A percentile compares a stretch with the other conserved stretches of the same genome.
phyloP scores from a whole-genome alignment of 306 rosid species.

The Cyclanthera cordifolia region DNA sequence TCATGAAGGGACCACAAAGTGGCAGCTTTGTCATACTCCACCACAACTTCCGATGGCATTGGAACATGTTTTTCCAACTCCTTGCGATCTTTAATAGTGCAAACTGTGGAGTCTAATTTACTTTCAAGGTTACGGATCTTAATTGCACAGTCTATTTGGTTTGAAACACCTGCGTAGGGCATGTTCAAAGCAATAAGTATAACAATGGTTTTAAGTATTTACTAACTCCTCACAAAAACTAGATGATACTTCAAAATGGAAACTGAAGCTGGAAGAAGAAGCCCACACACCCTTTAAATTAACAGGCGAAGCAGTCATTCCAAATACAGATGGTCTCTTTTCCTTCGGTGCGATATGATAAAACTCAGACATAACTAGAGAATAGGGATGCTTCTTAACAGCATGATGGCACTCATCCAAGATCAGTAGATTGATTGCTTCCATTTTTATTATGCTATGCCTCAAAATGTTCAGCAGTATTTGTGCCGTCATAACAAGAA shows the following conservation, averaged over 20 bases:
- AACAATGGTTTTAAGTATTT: not conserved
- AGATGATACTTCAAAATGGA: not conserved
- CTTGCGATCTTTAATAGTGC: slow-evolving; percentile 92
- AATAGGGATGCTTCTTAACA: slow-evolving; percentile 96
- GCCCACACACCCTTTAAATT: slow-evolving; percentile 67
- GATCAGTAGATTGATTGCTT: slow-evolving; percentile 72
- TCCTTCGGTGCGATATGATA: slow-evolving; percentile 86
- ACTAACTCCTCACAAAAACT: slow-evolving; percentile 1
- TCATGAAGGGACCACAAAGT: slow-evolving; percentile 86
- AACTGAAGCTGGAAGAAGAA: slow-evolving; percentile 7
- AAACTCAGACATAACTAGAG: slow-evolving; percentile 96
- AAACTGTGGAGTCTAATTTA: slow-evolving; percentile 88
- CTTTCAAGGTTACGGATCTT: slow-evolving; percentile 98
- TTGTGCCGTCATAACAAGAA: slow-evolving; percentile 97
- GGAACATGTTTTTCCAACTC: slow-evolving; percentile 98
- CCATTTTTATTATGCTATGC: slow-evolving; percentile 96
- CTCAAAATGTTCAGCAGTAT: slow-evolving; percentile 94
- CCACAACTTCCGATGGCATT: slow-evolving; percentile 90
- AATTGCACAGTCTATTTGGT: slow-evolving; percentile 93
- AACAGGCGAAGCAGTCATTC: slow-evolving; percentile 99
- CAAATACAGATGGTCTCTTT: slow-evolving; percentile 84
- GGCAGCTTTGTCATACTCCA: slow-evolving; percentile 87
- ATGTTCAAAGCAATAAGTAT: slow-evolving; percentile 14
- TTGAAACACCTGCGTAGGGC: slow-evolving; percentile 80
- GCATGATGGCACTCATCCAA: slow-evolving; percentile 99